phyloP scores from a whole-genome alignment of 2,329 filamentous ascomycete species.

The Aspergillus clavatus region DNA sequence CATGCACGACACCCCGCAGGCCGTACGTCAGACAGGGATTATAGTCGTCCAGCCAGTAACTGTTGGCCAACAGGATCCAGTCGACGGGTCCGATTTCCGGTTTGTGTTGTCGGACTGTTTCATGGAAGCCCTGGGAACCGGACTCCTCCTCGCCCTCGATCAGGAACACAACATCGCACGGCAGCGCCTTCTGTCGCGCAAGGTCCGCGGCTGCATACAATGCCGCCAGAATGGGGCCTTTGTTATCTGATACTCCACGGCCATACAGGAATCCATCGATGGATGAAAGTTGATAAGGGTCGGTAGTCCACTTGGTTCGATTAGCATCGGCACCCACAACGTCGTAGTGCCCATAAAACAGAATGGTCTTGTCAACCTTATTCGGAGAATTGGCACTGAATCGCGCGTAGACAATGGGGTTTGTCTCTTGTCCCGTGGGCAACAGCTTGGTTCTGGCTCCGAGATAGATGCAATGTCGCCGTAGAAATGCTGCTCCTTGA shows the following conservation, averaged over 20 bases:
- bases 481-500: conserved; percentile 83
- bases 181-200: conserved; percentile 73
- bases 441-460: conserved; percentile 87
- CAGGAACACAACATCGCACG: conserved; percentile 85
- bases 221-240: conserved; percentile 90
- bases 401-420: conserved; percentile 88
- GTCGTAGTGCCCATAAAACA: conserved; percentile 98
- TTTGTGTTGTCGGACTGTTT: conserved; percentile 75
- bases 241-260: conserved; percentile 95
- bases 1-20: conserved; percentile 86
- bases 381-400: conserved; percentile 70
- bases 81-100: conserved; percentile 82
- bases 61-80: conserved; percentile 93
- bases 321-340: conserved; percentile 86
- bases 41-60: conserved; percentile 96
- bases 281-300: conserved; percentile 86
- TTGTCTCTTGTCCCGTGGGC: conserved; percentile 72
- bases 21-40: conserved; percentile 95
- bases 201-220: conserved; percentile 90
- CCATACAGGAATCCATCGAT: conserved; percentile 92
- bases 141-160: conserved; percentile 97
- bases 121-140: conserved; percentile 83
- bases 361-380: conserved; percentile 70
- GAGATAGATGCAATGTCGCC: conserved; percentile 84
- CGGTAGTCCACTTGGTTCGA: conserved; percentile 74